phyloP scores from a whole-genome alignment of 805 yeast genomes.

The Teunomyces panamensis region DNA sequence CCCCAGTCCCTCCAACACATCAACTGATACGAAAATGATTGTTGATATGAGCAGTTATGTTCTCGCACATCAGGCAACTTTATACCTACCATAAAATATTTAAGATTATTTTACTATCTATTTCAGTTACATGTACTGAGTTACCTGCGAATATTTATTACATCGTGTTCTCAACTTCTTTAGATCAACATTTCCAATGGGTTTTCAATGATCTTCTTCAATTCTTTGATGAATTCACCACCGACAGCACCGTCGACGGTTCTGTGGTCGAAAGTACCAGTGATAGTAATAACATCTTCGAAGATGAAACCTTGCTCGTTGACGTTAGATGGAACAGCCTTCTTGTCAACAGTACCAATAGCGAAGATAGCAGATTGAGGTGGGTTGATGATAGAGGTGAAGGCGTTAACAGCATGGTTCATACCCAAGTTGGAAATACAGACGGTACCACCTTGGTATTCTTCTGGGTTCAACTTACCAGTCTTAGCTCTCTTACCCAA shows the following conservation, averaged over 20 bases:
- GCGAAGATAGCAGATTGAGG: constrained; percentile 96
- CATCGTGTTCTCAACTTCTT: constrained; percentile 10
- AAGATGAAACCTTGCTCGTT: constrained; percentile 90
- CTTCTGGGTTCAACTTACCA: constrained; percentile 91
- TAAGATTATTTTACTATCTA: not conserved
- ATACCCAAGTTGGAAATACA: constrained; percentile 98
- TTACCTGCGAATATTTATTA: not conserved
- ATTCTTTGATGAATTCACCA: constrained; percentile 92
- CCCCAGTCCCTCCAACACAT: no score
- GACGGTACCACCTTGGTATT: constrained; percentile 98
- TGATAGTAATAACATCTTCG: constrained; percentile 85
- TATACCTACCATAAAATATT: not conserved
- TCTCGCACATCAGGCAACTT: no score
- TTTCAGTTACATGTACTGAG: not conserved
- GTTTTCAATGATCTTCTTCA: constrained; percentile 89
- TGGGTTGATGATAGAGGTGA: constrained; percentile 97
- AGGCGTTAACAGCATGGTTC: constrained; percentile 89
- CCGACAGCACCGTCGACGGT: constrained; percentile 97
- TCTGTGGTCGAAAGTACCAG: constrained; percentile 98
- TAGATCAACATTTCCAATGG: constrained; percentile 91
- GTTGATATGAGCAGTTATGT: no score
- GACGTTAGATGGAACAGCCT: constrained; percentile 88
- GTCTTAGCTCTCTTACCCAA: constrained; percentile 95
- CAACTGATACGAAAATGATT: no score
- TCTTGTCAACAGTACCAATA: constrained; percentile 87